Percentiles rank a stretch among this genome's conserved stretches.
phyloP scores from a whole-genome alignment of 176 grass and related monocot species.

The Panicum miliaceum region DNA sequence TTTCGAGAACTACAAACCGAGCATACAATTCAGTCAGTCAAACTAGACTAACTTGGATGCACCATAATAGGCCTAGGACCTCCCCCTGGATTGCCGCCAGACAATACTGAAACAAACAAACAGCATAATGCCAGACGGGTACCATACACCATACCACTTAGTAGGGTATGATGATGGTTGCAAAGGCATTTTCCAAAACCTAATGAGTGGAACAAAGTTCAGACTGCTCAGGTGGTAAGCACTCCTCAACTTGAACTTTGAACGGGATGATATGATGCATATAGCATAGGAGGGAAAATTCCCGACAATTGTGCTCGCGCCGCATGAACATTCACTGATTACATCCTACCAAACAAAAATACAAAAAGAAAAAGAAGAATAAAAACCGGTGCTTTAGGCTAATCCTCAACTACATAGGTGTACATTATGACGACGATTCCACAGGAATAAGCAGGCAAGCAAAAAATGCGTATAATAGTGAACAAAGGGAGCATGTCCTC shows the following conservation, averaged over 20 bases:
- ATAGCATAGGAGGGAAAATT: neutral
- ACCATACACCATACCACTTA: too few relatives aligned
- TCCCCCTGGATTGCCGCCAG: too few relatives aligned
- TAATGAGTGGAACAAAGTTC: too few relatives aligned
- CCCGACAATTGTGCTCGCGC: neutral
- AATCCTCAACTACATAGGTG: conserved; percentile 50
- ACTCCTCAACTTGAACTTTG: neutral
- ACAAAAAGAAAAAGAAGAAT: neutral
- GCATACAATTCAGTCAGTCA: too few relatives aligned
- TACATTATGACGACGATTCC: conserved; percentile 35
- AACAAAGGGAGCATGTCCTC: conserved; percentile 25
- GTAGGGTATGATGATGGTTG: too few relatives aligned
- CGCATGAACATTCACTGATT: conserved; percentile 34
- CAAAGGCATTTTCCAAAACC: too few relatives aligned
- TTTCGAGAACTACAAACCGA: too few relatives aligned
- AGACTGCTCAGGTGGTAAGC: too few relatives aligned
- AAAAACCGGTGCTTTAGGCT: conserved; percentile 16
- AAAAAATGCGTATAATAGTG: conserved; percentile 28
- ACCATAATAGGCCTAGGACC: too few relatives aligned
- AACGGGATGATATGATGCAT: neutral
- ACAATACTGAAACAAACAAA: too few relatives aligned
- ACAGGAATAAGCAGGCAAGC: conserved; percentile 35
- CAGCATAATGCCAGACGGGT: too few relatives aligned
- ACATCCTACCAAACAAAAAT: conserved; percentile 41
- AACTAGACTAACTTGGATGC: too few relatives aligned